Base-by-base conservation (phyloP, 1,284 basidiomycete genomes). In the Fomes fomentarius region DNA sequence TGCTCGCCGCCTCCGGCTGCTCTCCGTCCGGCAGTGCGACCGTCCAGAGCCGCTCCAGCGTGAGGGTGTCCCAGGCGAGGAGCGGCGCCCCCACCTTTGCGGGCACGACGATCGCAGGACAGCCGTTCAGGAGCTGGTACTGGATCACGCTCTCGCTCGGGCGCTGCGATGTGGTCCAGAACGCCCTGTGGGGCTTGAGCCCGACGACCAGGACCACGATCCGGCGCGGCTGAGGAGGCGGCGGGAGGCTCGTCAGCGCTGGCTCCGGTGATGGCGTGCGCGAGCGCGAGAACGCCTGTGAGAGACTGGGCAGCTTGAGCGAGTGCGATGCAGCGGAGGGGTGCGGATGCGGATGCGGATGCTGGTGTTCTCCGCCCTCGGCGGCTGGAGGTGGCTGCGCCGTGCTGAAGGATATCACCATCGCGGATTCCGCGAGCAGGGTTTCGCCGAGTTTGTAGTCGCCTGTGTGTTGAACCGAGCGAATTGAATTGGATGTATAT, bases 371-470 rank as follows among this genome's bases (percentile, higher is more conserved):
- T 33, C 52, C 51, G 41, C n/a, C n/a, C n/a, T n/a, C n/a, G n/a
- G n/a, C n/a, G n/a, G n/a, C n/a, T n/a, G 64, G 46, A 3, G 68
- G 61, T 21, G 66, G 60, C 4, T 66, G 63, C 5, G 61, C 63
- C n/a, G 65, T 51, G 58, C 79, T 80, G 11, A 86, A 72, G 14
- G 69, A 68, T 50, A 87, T 81, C 2, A 75, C 72, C 11, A 75
- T 73, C 2, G 79, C 80, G 14, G 81, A 83, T 66, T 86, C 79
- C 8, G 69, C 67, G 22, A 86, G 71, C 19, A 87, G 70, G 5
- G 80, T 79, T 64, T 85, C 75, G n/a, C 83, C 84, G 38, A 85
- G 65, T 52, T 69, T 75, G 67, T 85, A 84, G 63, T 85, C 83
- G 21, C 83, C 83, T 84, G 53, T 49, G 51, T 48, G 40, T 45